Evolutionary conservation across 1,284 basidiomycete species (phyloP).

Genomic region (Leccinum glutinopallens): DNA sequence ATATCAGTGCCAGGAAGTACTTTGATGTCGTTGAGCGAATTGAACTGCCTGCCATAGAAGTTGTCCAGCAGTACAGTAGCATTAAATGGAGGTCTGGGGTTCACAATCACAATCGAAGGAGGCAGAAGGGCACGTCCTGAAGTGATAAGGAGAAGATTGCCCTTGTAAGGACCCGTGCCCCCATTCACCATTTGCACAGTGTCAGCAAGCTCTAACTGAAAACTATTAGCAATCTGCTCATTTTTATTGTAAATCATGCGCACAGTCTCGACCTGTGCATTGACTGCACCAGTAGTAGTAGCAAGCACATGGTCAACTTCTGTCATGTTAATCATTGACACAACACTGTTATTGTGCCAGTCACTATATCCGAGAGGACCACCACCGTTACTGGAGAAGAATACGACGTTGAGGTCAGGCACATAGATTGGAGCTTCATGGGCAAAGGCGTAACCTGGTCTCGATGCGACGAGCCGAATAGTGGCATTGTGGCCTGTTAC

Average conservation of each 20-base stretch:
- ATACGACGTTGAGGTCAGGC: not conserved
- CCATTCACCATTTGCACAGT: slow-evolving; percentile 73
- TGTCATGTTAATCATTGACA: slow-evolving; percentile 50
- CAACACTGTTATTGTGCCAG: slow-evolving; percentile 49
- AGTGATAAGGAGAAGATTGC: slow-evolving; percentile 63
- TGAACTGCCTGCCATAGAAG: slow-evolving; percentile 78
- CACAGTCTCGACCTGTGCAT: slow-evolving; percentile 58
- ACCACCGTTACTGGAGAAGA: slow-evolving; percentile 38
- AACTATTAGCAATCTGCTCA: not conserved
- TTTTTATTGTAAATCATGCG: slow-evolving; percentile 20
- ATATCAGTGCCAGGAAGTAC: slow-evolving; percentile 67
- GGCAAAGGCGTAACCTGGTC: not conserved
- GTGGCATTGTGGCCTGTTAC: not conserved
- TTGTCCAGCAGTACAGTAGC: slow-evolving; percentile 68
- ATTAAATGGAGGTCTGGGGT: slow-evolving; percentile 64
- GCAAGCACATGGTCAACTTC: slow-evolving; percentile 45
- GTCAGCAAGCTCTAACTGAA: slow-evolving; percentile 51
- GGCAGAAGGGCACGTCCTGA: slow-evolving; percentile 68
- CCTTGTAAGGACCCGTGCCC: slow-evolving; percentile 67
- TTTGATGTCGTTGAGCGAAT: slow-evolving; percentile 79
- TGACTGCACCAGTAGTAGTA: slow-evolving; percentile 42
- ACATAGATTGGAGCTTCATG: slow-evolving; percentile 1
- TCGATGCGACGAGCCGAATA: not conserved
- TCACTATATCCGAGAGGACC: slow-evolving; percentile 39
- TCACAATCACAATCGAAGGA: slow-evolving; percentile 64